phyloP scores from a whole-genome alignment of 2,329 filamentous ascomycete genomes.

The Leptosphaerulina australis region DNA sequence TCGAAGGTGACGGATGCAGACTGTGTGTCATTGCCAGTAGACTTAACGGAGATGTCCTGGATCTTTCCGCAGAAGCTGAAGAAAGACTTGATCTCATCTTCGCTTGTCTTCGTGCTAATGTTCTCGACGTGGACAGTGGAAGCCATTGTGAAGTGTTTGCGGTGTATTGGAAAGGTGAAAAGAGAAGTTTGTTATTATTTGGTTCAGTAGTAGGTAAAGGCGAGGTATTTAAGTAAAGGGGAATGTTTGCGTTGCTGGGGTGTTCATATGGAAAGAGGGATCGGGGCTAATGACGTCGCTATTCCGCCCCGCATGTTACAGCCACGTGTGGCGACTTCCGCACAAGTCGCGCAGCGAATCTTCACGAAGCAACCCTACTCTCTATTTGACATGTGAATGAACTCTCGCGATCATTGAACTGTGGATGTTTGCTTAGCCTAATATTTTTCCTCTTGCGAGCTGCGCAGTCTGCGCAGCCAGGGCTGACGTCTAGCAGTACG shows the following conservation, averaged over 20 bases:
- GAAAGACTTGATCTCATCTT: conserved; percentile 94
- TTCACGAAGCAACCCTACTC: conserved; percentile 23
- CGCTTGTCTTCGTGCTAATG: conserved; percentile 79
- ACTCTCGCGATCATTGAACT: too few relatives aligned
- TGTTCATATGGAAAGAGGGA: conserved; percentile 16
- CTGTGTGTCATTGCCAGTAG: conserved; percentile 69
- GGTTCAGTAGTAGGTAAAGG: background rate
- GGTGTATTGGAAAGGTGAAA: conserved; percentile 22
- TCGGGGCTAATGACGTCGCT: conserved; percentile 10
- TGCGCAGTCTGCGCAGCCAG: conserved; percentile 1
- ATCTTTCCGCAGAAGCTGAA: conserved; percentile 98
- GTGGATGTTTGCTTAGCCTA: too few relatives aligned
- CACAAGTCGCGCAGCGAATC: conserved; percentile 27
- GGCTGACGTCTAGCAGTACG: background rate
- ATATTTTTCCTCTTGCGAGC: conserved; percentile 9
- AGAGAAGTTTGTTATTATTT: background rate
- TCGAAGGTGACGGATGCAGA: conserved; percentile 94
- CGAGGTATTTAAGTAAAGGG: conserved; percentile 4
- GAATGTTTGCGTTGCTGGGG: conserved; percentile 14
- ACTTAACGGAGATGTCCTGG: conserved; percentile 75
- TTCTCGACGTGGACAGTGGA: conserved; percentile 86
- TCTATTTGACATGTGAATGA: conserved; percentile 16
- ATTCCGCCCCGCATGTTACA: conserved; percentile 9
- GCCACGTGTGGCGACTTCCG: conserved; percentile 21
- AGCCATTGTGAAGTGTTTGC: conserved; percentile 50